Evolutionary conservation across 768 basidiomycete genomes (phyloP).

Genomic region (Lentinula detonsa): DNA sequence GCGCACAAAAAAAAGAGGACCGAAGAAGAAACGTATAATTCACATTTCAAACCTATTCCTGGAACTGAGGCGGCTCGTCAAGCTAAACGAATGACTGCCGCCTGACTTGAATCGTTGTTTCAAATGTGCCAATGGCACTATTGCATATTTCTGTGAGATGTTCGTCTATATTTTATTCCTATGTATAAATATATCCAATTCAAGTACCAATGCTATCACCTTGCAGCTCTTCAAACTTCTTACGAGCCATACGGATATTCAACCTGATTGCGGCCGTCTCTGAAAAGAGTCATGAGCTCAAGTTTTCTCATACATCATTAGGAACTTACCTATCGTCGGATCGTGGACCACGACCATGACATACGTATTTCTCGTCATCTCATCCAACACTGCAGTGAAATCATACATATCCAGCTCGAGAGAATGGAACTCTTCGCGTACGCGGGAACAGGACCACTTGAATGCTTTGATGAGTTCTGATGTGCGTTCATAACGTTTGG

Average conservation of each 20-base stretch:
- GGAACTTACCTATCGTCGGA: conserved; percentile 66
- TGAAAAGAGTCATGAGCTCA: conserved; percentile 23
- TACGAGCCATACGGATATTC: conserved; percentile 81
- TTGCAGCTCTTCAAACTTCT: conserved; percentile 88
- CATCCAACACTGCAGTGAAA: conserved; percentile 87
- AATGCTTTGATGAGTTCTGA: conserved; percentile 95
- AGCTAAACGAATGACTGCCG: conserved; percentile 1
- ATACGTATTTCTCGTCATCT: conserved; percentile 91
- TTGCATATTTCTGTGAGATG: too few species aligned
- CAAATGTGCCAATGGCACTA: neutral
- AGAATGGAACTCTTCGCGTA: conserved; percentile 80
- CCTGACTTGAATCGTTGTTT: neutral
- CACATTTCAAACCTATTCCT: conserved; percentile 28
- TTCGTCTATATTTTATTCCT: conserved; percentile 6
- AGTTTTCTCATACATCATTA: neutral
- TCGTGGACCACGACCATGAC: conserved; percentile 87
- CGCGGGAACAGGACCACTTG: conserved; percentile 83
- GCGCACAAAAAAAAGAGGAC: conserved; percentile 24
- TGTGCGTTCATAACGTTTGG: conserved; percentile 79
- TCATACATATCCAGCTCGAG: conserved; percentile 82
- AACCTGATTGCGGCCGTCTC: conserved; percentile 85
- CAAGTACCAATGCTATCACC: conserved; percentile 51
- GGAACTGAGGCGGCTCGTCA: conserved; percentile 28
- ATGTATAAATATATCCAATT: neutral
- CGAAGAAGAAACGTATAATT: conserved; percentile 22